Base-by-base conservation (phyloP, 2,329 filamentous ascomycete genomes). In the Drechslera avenae region DNA sequence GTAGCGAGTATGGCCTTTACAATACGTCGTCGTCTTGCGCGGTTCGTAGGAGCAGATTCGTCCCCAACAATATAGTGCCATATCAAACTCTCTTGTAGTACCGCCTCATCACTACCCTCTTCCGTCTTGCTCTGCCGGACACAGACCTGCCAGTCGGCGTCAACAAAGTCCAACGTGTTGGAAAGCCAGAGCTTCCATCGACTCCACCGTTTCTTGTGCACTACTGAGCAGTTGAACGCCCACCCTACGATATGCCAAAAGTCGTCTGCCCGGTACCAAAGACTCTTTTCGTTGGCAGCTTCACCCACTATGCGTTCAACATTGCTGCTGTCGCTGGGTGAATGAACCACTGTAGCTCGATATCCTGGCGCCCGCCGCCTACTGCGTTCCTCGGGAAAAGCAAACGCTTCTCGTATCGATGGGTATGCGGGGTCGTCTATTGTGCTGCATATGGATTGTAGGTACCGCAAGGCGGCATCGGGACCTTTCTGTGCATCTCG, bases 231-330 rank as follows among this genome's bases (percentile, higher is more conserved):
- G 68, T 93, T 94, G 71, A 97, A 91, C 0, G 90, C 88, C 94
- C 94, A 97, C 3, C 93, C 94, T 0, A 94, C 82, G 0, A 90
- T 83, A 34, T 86, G 83, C 91, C 94, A 99, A 64, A 97, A 95
- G 67, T 96, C 90, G 54, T 89, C 86, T 1, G 88, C 89, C n/a
- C 84, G 82, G 13, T 76, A 77, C 84, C 89, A 96, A 1, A 97
- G 57, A 23, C 88, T 87, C 35, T 85, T 80, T 12, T 81, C 77
- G 42, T 83, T 82, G 1, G 87, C 86, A 8, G 76, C 81, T 0
- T 78, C 77, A 2, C 83, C 80, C 1, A 50, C 56, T 21, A 71
- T 57, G 12, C 56, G 60, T 37, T 71, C 64, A 33, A 80, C 76
- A 13, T 75, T 76, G 16, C 73, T 69, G 17, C 74, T 75, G 5